Conservation (phyloP, 768 basidiomycete species). For the Stropharia rugosoannulata region DNA sequence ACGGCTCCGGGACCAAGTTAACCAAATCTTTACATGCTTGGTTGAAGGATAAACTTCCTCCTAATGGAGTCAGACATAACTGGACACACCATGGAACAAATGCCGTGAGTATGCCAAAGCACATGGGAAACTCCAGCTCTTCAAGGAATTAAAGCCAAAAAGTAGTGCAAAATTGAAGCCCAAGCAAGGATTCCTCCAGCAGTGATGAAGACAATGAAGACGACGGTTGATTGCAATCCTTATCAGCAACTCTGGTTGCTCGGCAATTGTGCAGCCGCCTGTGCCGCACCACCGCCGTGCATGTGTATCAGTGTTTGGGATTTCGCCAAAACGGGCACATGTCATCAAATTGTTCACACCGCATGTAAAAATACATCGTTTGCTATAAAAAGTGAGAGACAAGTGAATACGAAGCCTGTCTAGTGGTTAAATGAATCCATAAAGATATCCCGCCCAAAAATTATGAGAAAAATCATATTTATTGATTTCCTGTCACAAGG, state of each 20-base stretch:
- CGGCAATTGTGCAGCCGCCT: too few species aligned
- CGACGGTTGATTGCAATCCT: not conserved
- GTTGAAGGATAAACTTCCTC: not conserved
- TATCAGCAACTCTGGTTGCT: not conserved
- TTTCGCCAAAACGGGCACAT: not conserved
- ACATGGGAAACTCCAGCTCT: not conserved
- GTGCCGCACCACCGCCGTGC: not conserved
- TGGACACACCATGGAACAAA: not conserved
- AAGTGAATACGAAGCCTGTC: too few species aligned
- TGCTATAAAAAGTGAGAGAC: not conserved
- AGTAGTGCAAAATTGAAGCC: not conserved
- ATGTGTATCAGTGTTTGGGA: slow-evolving; percentile 1
- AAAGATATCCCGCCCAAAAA: not conserved
- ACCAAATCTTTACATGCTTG: too few species aligned
- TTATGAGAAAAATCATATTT: not conserved
- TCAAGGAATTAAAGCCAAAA: not conserved
- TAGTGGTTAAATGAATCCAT: not conserved
- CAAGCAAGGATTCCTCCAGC: not conserved
- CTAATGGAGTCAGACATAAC: not conserved
- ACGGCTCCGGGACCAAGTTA: too few species aligned
- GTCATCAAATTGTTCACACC: not conserved
- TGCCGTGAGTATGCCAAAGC: not conserved
- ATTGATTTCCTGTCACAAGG: not conserved
- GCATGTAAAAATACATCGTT: not conserved
- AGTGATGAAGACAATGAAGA: not conserved